Evolutionary conservation across 2,329 filamentous ascomycete species (phyloP).

Genomic region (Aspergillus nomiae): DNA sequence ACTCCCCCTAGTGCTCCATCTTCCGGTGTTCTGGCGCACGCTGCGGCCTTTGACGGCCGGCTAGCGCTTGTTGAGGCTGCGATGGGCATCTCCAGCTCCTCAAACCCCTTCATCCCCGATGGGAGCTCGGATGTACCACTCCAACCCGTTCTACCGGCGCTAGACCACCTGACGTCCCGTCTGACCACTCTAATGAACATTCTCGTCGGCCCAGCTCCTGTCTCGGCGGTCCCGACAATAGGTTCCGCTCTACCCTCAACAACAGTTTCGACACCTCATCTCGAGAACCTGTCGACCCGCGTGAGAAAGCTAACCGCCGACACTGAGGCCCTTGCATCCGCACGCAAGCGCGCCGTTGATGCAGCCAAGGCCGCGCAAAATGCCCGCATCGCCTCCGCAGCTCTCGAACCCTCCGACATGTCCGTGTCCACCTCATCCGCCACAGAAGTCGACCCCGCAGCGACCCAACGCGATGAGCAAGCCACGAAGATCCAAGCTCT

Average conservation of each 20-base stretch:
- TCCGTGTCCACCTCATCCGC: constrained; percentile 31
- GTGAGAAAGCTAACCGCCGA: constrained; percentile 48
- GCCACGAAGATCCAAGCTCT: constrained; percentile 86
- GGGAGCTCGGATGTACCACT: constrained; percentile 53
- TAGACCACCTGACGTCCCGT: constrained; percentile 79
- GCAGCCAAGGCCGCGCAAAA: constrained; percentile 45
- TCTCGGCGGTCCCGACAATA: constrained; percentile 27
- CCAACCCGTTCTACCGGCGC: constrained; percentile 75
- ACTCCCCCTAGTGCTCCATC: constrained; percentile 18
- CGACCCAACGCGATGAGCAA: constrained; percentile 61
- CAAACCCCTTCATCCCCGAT: constrained; percentile 54
- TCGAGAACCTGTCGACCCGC: constrained; percentile 46
- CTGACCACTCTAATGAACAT: constrained; percentile 68
- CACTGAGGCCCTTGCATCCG: constrained; percentile 45
- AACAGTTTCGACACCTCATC: constrained; percentile 41
- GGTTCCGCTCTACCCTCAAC: constrained; percentile 23
- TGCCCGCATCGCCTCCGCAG: constrained; percentile 36
- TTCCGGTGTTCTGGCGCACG: constrained; percentile 68
- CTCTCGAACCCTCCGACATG: constrained; percentile 31
- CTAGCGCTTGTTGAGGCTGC: constrained; percentile 77
- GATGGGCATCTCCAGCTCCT: constrained; percentile 74
- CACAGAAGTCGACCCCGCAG: constrained; percentile 59
- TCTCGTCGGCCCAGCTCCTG: constrained; percentile 39
- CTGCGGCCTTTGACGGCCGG: constrained; percentile 84
- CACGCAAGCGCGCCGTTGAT: constrained; percentile 46